These are phyloP conservation scores for Mikania micrantha DNA, from an alignment of 129 eudicot genomes.

Conservation along the genomic window DNA sequence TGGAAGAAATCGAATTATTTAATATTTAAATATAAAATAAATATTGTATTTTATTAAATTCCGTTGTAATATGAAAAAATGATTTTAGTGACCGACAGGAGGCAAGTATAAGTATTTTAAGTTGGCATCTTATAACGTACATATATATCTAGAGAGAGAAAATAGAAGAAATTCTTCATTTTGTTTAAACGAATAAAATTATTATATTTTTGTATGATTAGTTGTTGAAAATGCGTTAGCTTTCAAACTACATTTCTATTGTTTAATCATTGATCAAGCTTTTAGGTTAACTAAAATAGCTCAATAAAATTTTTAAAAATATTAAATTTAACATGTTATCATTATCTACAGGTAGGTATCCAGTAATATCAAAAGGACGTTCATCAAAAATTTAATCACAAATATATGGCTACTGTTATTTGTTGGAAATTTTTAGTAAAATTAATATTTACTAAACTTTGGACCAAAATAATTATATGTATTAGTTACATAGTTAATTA, in stretches of 20 bases:
- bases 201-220: background rate
- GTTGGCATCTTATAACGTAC: background rate
- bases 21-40: background rate
- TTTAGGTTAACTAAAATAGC: background rate
- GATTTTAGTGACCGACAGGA: constrained; percentile 3
- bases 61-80: constrained; percentile 18
- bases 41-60: background rate
- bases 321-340: too few relatives aligned
- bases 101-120: background rate
- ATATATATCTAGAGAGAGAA: background rate
- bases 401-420: too few relatives aligned
- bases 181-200: background rate
- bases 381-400: too few relatives aligned
- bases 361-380: too few relatives aligned
- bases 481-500: too few relatives aligned
- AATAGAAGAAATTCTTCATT: background rate
- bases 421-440: too few relatives aligned
- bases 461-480: too few relatives aligned
- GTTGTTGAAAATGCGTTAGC: background rate
- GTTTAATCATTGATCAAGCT: background rate
- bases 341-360: too few relatives aligned
- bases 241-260: background rate
- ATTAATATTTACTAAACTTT: too few relatives aligned
- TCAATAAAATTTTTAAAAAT: too few relatives aligned
- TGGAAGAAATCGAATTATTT: constrained; percentile 1